These are phyloP conservation scores for Amphibolis antarctica DNA, from an alignment of 106 monocot genomes.

Conservation along the genomic window DNA sequence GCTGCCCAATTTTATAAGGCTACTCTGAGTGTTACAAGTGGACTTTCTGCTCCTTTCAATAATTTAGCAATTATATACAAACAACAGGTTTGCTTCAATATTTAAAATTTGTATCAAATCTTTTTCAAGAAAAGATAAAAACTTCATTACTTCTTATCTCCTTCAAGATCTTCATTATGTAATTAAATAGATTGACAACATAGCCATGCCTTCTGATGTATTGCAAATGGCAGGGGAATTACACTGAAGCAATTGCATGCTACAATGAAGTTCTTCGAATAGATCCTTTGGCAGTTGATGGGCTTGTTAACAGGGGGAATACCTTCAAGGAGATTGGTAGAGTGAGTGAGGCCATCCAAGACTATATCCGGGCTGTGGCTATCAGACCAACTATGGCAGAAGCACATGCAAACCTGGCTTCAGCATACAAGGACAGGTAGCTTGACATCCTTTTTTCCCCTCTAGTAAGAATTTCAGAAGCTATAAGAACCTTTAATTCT, in stretches of 20 bases:
- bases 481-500: not conserved
- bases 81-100: slow-evolving; percentile 52
- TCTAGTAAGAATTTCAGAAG: not conserved
- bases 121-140: no score
- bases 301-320: slow-evolving; percentile 88
- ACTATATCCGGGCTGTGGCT: slow-evolving; percentile 74
- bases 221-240: slow-evolving; percentile 54
- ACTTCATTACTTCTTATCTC: no score
- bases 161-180: no score
- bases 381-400: slow-evolving; percentile 89
- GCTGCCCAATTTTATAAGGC: slow-evolving; percentile 83
- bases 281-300: slow-evolving; percentile 95
- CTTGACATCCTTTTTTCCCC: no score
- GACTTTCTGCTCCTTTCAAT: slow-evolving; percentile 85
- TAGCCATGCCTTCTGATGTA: no score
- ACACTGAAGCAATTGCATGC: slow-evolving; percentile 79
- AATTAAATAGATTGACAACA: no score
- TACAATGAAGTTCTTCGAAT: slow-evolving; percentile 94
- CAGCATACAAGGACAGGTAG: slow-evolving; percentile 95
- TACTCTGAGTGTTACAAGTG: slow-evolving; percentile 68
- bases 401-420: slow-evolving; percentile 97
- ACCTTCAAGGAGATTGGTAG: slow-evolving; percentile 95
- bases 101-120: not conserved
- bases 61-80: slow-evolving; percentile 91
- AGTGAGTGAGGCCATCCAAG: slow-evolving; percentile 93